Conservation (phyloP, 768 basidiomycete species). For the Psilocybe cubensis region DNA sequence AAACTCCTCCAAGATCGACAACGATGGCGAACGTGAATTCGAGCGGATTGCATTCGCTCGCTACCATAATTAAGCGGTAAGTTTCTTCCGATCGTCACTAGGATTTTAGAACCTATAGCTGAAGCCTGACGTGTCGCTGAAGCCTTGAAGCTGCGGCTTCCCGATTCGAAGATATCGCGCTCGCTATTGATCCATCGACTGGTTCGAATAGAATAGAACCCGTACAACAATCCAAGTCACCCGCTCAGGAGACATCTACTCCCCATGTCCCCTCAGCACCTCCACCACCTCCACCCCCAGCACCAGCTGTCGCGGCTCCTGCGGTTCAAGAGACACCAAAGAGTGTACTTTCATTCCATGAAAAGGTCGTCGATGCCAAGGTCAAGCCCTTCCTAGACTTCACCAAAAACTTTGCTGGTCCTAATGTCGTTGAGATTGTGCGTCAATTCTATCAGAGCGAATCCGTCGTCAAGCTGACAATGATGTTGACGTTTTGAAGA, state of each 20-base stretch:
- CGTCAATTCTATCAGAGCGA: slow-evolving; percentile 23
- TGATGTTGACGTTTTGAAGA: slow-evolving; percentile 45
- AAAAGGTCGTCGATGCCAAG: slow-evolving; percentile 71
- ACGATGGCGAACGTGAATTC: slow-evolving; percentile 35
- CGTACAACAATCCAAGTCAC: background rate
- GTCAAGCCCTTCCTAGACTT: slow-evolving; percentile 76
- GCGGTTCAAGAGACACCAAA: slow-evolving; percentile 48
- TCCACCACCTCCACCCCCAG: slow-evolving; percentile 11
- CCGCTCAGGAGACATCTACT: slow-evolving; percentile 2
- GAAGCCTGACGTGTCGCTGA: slow-evolving; percentile 32
- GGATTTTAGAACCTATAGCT: slow-evolving; percentile 8
- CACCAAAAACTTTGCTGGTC: slow-evolving; percentile 69
- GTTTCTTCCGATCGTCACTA: slow-evolving; percentile 16
- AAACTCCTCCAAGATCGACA: slow-evolving; percentile 3
- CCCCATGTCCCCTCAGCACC: slow-evolving; percentile 13
- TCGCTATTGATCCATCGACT: slow-evolving; percentile 36
- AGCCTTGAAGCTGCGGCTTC: slow-evolving; percentile 94
- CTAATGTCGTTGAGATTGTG: slow-evolving; percentile 81
- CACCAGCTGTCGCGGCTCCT: slow-evolving; percentile 38
- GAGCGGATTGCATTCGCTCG: slow-evolving; percentile 69
- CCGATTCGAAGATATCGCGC: slow-evolving; percentile 88
- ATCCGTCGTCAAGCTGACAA: background rate
- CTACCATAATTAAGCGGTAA: slow-evolving; percentile 84
- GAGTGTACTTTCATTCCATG: slow-evolving; percentile 74
- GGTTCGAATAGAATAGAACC: background rate